Conservation (phyloP, 164 flowering plant species). For the Hamamelis virginiana region DNA sequence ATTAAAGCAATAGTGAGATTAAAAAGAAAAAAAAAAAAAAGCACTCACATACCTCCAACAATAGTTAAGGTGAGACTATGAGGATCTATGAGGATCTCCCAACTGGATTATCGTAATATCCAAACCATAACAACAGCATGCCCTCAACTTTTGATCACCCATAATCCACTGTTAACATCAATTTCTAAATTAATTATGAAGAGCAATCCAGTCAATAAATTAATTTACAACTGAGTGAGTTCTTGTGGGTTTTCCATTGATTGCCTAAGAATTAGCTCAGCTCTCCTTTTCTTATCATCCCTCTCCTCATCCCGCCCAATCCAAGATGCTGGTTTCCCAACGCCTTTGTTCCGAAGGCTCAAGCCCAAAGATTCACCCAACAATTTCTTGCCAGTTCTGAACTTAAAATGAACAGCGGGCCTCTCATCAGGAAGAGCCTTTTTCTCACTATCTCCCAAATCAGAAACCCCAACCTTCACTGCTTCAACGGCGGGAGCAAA, state of each 20-base stretch:
- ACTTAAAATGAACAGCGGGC: constrained; percentile 53
- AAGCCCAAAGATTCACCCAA: constrained; percentile 53
- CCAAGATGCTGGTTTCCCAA: constrained; percentile 25
- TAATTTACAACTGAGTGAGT: constrained; percentile 71
- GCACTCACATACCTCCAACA: constrained; percentile 17
- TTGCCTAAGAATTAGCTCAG: constrained; percentile 77
- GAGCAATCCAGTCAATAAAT: constrained; percentile 25
- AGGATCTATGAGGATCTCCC: constrained; percentile 14
- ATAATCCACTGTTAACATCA: constrained; percentile 21
- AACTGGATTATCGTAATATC: constrained; percentile 13
- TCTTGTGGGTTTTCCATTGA: constrained; percentile 78
- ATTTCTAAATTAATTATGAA: constrained; percentile 19
- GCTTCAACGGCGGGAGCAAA: constrained; percentile 89
- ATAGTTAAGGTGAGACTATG: constrained; percentile 13
- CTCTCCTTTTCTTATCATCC: constrained; percentile 94
- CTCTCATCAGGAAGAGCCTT: constrained; percentile 49
- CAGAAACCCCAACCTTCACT: constrained; percentile 40
- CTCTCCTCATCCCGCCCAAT: constrained; percentile 65
- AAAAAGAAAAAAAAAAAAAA: neutral
- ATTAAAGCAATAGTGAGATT: neutral
- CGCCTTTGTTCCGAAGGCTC: constrained; percentile 38
- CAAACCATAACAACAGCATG: constrained; percentile 14
- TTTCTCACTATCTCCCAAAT: constrained; percentile 39
- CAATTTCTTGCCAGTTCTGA: constrained; percentile 54
- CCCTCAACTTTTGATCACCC: constrained; percentile 6